phyloP scores from a whole-genome alignment of 192 early-diverging fungal species.

The Mortierella hygrophila region DNA sequence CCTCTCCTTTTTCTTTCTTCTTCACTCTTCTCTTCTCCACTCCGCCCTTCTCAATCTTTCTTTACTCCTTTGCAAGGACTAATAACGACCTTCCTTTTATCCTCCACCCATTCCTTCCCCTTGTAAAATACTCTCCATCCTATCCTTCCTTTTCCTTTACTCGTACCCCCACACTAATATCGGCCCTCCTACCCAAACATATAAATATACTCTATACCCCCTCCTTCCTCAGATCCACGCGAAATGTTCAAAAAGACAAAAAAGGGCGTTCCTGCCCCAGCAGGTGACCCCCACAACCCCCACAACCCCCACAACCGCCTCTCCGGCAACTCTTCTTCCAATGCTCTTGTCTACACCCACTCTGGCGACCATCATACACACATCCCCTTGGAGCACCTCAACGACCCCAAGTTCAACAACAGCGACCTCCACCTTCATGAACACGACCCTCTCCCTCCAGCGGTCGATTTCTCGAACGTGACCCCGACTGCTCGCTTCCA shows the following conservation, averaged over 20 bases:
- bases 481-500: conserved; percentile 30
- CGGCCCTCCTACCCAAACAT: neutral
- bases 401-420: neutral
- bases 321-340: conserved; percentile 29
- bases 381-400: conserved; percentile 38
- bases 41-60: neutral
- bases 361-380: neutral
- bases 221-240: neutral
- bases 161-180: too few relatives aligned
- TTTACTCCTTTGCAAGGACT: neutral
- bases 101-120: neutral
- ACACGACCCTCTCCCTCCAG: conserved; percentile 41
- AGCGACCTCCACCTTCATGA: neutral
- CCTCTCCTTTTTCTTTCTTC: neutral
- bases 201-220: neutral
- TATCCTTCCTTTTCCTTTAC: neutral
- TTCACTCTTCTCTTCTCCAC: neutral
- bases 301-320: conserved; percentile 2
- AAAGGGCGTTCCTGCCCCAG: neutral
- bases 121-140: neutral
- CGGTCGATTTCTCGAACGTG: conserved; percentile 30
- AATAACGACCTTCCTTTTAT: neutral
- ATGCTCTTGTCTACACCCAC: conserved; percentile 4
- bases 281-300: neutral
- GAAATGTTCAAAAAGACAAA: conserved; percentile 14